Evolutionary conservation across 306 rosid species (phyloP).

Genomic region (Albizia julibrissin): DNA sequence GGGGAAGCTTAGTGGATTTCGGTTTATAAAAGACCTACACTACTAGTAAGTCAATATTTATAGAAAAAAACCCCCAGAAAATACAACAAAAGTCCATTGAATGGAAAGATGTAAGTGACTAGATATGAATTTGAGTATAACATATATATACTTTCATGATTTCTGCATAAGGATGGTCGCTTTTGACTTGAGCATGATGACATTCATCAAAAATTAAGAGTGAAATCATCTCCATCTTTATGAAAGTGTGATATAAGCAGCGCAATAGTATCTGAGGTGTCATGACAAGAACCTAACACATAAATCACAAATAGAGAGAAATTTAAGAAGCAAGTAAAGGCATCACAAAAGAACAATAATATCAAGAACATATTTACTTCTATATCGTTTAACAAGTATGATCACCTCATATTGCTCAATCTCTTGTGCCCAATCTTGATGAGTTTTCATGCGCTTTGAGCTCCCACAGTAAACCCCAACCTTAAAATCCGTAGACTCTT

Average conservation of each 20-base stretch:
- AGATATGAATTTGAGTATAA: conserved; percentile 28
- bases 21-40: conserved; percentile 59
- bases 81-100: not conserved
- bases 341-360: not conserved
- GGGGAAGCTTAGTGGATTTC: conserved; percentile 58
- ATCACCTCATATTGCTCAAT: conserved; percentile 76
- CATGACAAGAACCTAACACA: conserved; percentile 88
- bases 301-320: conserved; percentile 1
- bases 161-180: conserved; percentile 84
- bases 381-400: conserved; percentile 25
- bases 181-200: conserved; percentile 92
- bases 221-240: conserved; percentile 80
- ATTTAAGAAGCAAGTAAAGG: conserved; percentile 31
- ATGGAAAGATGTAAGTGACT: conserved; percentile 22
- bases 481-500: conserved; percentile 72
- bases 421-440: conserved; percentile 69
- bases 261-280: conserved; percentile 74
- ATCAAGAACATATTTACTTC: conserved; percentile 18
- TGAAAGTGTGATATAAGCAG: conserved; percentile 69
- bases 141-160: conserved; percentile 77
- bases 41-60: conserved; percentile 32
- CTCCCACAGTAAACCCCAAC: conserved; percentile 70
- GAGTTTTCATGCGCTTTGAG: conserved; percentile 60
- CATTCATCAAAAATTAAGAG: conserved; percentile 95
- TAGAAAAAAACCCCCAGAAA: conserved; percentile 2